A percentile compares a stretch with the other conserved stretches of the same genome.
Evolutionary conservation across 192 early-diverging fungal genomes (phyloP).

Genomic region (Spizellomyces punctatus): DNA sequence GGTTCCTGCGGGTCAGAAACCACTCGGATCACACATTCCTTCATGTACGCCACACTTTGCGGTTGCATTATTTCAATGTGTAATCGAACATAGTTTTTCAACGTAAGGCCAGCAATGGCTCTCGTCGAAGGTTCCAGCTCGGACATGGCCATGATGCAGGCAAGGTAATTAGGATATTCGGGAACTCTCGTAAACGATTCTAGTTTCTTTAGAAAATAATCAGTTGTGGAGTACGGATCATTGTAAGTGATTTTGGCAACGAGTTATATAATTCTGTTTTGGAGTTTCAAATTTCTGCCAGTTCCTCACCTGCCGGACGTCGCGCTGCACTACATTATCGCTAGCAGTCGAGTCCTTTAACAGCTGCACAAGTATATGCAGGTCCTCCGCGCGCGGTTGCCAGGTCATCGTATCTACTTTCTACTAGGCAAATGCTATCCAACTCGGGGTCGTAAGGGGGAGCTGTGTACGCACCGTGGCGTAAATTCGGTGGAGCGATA

Average conservation of each 20-base stretch:
- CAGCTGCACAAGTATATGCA: slow-evolving; percentile 36
- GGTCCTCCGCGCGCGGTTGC: slow-evolving; percentile 33
- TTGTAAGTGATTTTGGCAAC: background rate
- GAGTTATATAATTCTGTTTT: background rate
- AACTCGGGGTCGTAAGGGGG: no score
- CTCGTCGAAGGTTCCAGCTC: slow-evolving; percentile 70
- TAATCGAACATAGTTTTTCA: slow-evolving; percentile 66
- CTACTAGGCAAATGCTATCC: no score
- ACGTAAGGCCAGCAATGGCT: slow-evolving; percentile 74
- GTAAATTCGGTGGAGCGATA: no score
- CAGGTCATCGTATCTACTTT: slow-evolving; percentile 22
- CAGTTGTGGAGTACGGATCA: background rate
- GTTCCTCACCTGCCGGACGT: slow-evolving; percentile 36
- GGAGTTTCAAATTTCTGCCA: background rate
- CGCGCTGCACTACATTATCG: slow-evolving; percentile 41
- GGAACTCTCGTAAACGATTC: slow-evolving; percentile 49
- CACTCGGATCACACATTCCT: slow-evolving; percentile 57
- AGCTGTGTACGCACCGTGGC: no score
- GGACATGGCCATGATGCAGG: slow-evolving; percentile 75
- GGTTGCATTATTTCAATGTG: slow-evolving; percentile 43
- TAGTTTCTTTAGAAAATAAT: slow-evolving; percentile 34
- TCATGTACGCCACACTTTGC: slow-evolving; percentile 70
- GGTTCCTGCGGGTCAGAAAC: slow-evolving; percentile 71
- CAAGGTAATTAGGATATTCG: slow-evolving; percentile 90
- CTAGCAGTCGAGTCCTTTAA: slow-evolving; percentile 35